Percentiles rank a stretch among this genome's conserved stretches.
phyloP scores from a whole-genome alignment of 768 basidiomycete genomes.

The Tricholoma sp. region DNA sequence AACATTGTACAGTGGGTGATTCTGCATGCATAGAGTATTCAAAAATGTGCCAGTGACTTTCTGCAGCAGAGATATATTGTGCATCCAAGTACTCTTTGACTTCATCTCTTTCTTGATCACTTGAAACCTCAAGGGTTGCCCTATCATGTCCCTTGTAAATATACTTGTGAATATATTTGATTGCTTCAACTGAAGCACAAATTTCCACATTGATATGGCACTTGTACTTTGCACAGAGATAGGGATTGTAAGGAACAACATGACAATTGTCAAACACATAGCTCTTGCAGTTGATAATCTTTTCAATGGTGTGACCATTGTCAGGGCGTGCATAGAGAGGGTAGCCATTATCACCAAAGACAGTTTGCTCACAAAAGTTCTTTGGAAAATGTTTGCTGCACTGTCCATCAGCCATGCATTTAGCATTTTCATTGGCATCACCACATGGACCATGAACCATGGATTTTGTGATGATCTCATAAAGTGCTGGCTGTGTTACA shows the following conservation, averaged over 20 bases:
- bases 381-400: conserved; percentile 37
- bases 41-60: too few relatives aligned
- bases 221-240: conserved; percentile 24
- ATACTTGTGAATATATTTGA: too few relatives aligned
- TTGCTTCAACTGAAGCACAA: conserved; percentile 24
- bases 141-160: too few relatives aligned
- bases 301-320: conserved; percentile 19
- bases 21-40: too few relatives aligned
- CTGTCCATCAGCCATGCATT: conserved; percentile 32
- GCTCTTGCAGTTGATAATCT: conserved; percentile 8
- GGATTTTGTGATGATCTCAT: conserved; percentile 20
- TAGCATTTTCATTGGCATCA: conserved; percentile 10
- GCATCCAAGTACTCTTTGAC: too few relatives aligned
- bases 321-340: conserved; percentile 30
- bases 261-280: conserved; percentile 28
- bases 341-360: conserved; percentile 32
- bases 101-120: too few relatives aligned
- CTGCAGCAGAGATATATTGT: too few relatives aligned
- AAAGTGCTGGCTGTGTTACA: conserved; percentile 24
- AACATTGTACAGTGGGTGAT: too few relatives aligned
- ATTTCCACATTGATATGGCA: conserved; percentile 44
- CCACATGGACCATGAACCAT: conserved; percentile 42
- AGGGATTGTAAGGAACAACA: conserved; percentile 39
- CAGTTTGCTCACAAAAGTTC: conserved; percentile 14
- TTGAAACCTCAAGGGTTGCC: too few relatives aligned